Evolutionary conservation across 441 rosid genomes (phyloP).

Genomic region (Brassica balearica): DNA sequence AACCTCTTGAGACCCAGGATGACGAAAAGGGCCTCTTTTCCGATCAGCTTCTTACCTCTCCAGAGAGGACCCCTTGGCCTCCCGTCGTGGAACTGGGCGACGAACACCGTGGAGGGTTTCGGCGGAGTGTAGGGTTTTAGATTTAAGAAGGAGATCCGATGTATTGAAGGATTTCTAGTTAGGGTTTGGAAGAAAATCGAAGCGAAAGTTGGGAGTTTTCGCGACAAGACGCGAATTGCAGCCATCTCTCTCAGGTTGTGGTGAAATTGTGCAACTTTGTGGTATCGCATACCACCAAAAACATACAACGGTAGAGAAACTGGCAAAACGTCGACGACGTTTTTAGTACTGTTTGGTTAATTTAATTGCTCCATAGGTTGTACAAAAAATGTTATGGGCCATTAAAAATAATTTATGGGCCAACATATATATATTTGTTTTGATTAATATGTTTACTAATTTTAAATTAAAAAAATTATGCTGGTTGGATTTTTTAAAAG

Average conservation of each 20-base stretch:
- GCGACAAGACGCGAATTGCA: constrained; percentile 55
- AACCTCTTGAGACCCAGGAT: constrained; percentile 81
- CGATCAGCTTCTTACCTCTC: constrained; percentile 94
- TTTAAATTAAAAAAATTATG: no score
- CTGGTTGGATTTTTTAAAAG: no score
- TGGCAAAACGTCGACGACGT: background rate
- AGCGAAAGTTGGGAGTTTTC: constrained; percentile 45
- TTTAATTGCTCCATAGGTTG: no score
- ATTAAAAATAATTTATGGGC: no score
- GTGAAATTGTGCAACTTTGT: background rate
- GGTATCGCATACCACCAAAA: background rate
- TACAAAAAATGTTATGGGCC: no score
- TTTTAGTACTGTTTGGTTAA: no score
- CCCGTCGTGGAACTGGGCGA: constrained; percentile 79
- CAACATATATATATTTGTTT: no score
- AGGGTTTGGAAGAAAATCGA: constrained; percentile 46
- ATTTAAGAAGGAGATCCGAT: constrained; percentile 32
- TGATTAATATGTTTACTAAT: no score
- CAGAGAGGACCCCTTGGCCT: constrained; percentile 97
- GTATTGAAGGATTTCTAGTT: constrained; percentile 20
- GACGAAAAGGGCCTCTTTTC: constrained; percentile 87
- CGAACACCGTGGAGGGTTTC: constrained; percentile 46
- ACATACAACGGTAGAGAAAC: background rate
- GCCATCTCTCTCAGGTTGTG: constrained; percentile 27
- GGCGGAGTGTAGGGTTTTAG: constrained; percentile 36